Percentiles rank a stretch among this genome's conserved stretches.
These are phyloP conservation scores for Plasmodium adleri DNA, from an alignment of 169 alveolate genomes.

Conservation along the genomic window DNA sequence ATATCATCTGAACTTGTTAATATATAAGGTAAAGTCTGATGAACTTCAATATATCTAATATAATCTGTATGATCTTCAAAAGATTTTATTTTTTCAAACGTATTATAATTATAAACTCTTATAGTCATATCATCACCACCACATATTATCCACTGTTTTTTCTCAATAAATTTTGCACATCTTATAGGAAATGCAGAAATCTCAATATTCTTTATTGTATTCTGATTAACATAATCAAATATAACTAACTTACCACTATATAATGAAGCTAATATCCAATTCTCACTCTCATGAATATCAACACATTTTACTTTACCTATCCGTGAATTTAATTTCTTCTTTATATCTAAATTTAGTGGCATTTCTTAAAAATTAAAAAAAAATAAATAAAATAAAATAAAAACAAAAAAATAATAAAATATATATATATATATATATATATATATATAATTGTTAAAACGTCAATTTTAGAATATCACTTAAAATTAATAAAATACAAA, in stretches of 20 bases:
- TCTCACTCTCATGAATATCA: slow-evolving; percentile 96
- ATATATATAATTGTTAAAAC: too few species aligned
- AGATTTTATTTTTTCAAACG: slow-evolving; percentile 95
- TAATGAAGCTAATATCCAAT: slow-evolving; percentile 96
- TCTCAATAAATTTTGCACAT: slow-evolving; percentile 95
- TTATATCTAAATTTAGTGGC: slow-evolving; percentile 95
- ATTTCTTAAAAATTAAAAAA: slow-evolving; percentile 75
- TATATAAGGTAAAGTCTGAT: slow-evolving; percentile 95
- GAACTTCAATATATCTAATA: slow-evolving; percentile 97
- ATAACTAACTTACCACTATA: slow-evolving; percentile 95
- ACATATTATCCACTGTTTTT: slow-evolving; percentile 95
- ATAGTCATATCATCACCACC: slow-evolving; percentile 96
- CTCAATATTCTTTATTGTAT: slow-evolving; percentile 94
- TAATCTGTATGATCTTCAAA: slow-evolving; percentile 98
- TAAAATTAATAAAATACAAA: too few species aligned
- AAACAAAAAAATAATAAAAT: background rate
- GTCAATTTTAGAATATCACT: too few species aligned
- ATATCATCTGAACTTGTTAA: slow-evolving; percentile 98
- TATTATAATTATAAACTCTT: slow-evolving; percentile 96
- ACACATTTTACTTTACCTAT: slow-evolving; percentile 97
- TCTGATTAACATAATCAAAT: slow-evolving; percentile 91
- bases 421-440: background rate
- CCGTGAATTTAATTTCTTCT: slow-evolving; percentile 93
- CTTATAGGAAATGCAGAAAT: slow-evolving; percentile 95
- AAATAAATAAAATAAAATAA: background rate